Conservation (phyloP, 2,329 filamentous ascomycete genomes). For the Ceratocystiopsis sp. region DNA sequence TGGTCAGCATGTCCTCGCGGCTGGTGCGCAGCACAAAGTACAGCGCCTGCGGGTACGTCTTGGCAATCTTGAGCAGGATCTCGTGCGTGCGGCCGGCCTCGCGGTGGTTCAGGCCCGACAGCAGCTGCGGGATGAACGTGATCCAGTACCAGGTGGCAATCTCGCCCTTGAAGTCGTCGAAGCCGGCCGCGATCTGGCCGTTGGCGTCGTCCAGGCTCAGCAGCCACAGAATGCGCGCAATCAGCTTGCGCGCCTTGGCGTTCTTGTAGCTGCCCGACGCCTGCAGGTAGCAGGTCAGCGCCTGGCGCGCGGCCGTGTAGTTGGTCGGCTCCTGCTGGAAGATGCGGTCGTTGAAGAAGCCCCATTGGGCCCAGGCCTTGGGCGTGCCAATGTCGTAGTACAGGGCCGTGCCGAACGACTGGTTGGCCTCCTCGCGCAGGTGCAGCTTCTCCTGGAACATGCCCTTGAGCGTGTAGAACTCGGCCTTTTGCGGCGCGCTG, state of each 20-base stretch:
- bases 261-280: conserved; percentile 95
- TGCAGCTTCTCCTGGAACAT: conserved; percentile 96
- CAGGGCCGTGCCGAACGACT: conserved; percentile 83
- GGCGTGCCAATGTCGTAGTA: conserved; percentile 92
- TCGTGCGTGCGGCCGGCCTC: conserved; percentile 76
- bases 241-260: conserved; percentile 83
- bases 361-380: conserved; percentile 99
- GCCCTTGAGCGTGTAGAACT: conserved; percentile 97
- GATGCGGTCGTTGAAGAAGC: conserved; percentile 89
- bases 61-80: conserved; percentile 84
- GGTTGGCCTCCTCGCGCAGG: conserved; percentile 79
- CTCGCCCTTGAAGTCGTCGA: conserved; percentile 93
- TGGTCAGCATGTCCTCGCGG: conserved; percentile 79
- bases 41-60: conserved; percentile 84
- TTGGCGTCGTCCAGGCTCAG: conserved; percentile 83
- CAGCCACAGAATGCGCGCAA: conserved; percentile 87
- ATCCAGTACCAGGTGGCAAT: conserved; percentile 99
- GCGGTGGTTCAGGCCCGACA: conserved; percentile 79
- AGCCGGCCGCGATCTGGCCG: conserved; percentile 67
- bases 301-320: conserved; percentile 71
- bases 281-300: conserved; percentile 89
- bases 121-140: conserved; percentile 90
- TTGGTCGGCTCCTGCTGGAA: conserved; percentile 84
- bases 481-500: conserved; percentile 85
- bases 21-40: conserved; percentile 93